phyloP scores from a whole-genome alignment of 2,329 filamentous ascomycete species.

The Ceratocystis cubensis region DNA sequence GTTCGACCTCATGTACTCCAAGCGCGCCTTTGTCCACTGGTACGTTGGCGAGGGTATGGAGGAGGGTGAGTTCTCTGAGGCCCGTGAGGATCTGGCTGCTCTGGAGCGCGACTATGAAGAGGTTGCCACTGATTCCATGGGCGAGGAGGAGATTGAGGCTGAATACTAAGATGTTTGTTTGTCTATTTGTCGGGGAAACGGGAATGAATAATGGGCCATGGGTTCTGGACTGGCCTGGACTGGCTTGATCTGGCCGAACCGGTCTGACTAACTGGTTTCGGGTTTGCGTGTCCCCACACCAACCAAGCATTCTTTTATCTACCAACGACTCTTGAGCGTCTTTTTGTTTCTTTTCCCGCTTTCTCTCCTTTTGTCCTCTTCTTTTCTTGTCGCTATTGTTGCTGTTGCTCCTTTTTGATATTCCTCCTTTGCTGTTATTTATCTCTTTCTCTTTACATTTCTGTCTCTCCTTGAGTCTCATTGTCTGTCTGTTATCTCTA shows the following conservation, averaged over 20 bases:
- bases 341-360: slow-evolving; percentile 4
- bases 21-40: slow-evolving; percentile 99
- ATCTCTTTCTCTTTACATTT: background rate
- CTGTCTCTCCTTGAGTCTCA: background rate
- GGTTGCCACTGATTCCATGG: slow-evolving; percentile 87
- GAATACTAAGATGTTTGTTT: slow-evolving; percentile 60
- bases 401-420: background rate
- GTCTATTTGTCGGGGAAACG: slow-evolving; percentile 3
- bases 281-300: background rate
- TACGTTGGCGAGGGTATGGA: slow-evolving; percentile 99
- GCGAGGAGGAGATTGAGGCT: slow-evolving; percentile 73
- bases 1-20: slow-evolving; percentile 99
- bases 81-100: slow-evolving; percentile 93
- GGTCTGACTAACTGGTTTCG: no score
- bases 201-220: background rate
- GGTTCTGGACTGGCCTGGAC: background rate
- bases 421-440: background rate
- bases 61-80: slow-evolving; percentile 99
- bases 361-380: background rate
- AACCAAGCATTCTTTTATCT: slow-evolving; percentile 7
- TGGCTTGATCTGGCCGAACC: background rate
- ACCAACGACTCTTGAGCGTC: background rate
- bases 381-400: background rate
- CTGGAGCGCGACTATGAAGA: slow-evolving; percentile 98
- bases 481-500: slow-evolving; percentile 6